phyloP scores from a whole-genome alignment of 495 filamentous ascomycete species.

The Rhypophila decipiens region DNA sequence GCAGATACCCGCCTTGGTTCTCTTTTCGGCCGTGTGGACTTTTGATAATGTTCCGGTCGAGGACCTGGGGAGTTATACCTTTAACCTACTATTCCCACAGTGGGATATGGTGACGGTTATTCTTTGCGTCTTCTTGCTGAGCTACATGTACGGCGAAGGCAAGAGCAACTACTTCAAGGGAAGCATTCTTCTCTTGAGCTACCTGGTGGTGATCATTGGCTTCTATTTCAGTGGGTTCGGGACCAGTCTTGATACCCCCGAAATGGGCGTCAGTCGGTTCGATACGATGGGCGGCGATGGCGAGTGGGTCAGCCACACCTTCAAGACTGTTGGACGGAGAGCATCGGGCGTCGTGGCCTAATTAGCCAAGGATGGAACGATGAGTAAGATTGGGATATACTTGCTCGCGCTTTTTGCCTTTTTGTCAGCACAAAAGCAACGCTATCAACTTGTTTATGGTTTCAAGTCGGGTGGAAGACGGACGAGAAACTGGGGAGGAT shows the following conservation, averaged over 20 bases:
- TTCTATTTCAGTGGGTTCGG: conserved; percentile 83
- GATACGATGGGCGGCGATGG: conserved; percentile 56
- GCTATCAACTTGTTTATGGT: too few relatives aligned
- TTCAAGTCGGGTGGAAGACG: too few relatives aligned
- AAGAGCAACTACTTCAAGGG: conserved; percentile 95
- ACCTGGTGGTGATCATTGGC: conserved; percentile 84
- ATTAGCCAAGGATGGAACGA: too few relatives aligned
- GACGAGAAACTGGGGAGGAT: too few relatives aligned
- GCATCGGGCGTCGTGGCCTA: background rate
- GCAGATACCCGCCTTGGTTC: conserved; percentile 87
- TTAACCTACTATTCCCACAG: conserved; percentile 93
- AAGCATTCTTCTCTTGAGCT: conserved; percentile 87
- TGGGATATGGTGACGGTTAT: conserved; percentile 99
- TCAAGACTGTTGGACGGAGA: conserved; percentile 43
- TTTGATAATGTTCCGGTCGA: conserved; percentile 24
- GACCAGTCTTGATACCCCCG: conserved; percentile 49
- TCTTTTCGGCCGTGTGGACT: conserved; percentile 67
- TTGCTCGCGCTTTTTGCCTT: too few relatives aligned
- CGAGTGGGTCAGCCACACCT: conserved; percentile 37
- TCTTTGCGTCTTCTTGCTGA: conserved; percentile 92
- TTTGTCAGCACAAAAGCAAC: too few relatives aligned
- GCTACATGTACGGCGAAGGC: conserved; percentile 96
- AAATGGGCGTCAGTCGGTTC: conserved; percentile 59
- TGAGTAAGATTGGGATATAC: too few relatives aligned
- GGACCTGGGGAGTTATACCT: conserved; percentile 69